Percentiles rank a stretch among this genome's conserved stretches.
Conservation (phyloP, 495 filamentous ascomycete species). For the Aspergillus incahuasiensis region DNA sequence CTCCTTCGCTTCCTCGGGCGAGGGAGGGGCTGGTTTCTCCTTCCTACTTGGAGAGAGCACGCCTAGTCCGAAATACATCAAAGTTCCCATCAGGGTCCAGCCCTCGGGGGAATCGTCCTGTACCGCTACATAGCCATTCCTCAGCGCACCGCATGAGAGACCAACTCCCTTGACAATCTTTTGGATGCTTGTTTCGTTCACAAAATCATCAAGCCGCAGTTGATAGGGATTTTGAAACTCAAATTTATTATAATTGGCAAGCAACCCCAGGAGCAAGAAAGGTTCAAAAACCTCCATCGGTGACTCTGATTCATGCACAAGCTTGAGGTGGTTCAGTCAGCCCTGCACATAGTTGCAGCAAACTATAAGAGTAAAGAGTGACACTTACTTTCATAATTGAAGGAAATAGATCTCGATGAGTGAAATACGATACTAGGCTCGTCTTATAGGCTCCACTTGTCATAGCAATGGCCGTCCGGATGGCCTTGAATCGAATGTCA, state of each 20-base stretch:
- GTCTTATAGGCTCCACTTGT: constrained; percentile 93
- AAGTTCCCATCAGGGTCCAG: constrained; percentile 75
- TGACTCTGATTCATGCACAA: constrained; percentile 75
- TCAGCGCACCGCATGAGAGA: constrained; percentile 55
- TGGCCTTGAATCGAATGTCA: constrained; percentile 70
- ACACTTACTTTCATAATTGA: constrained; percentile 81
- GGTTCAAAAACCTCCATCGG: constrained; percentile 61
- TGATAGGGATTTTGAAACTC: constrained; percentile 98
- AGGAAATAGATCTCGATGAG: constrained; percentile 89
- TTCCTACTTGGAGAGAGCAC: constrained; percentile 65
- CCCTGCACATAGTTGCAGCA: background rate
- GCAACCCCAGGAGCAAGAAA: constrained; percentile 77
- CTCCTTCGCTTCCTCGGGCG: constrained; percentile 69
- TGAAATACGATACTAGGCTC: constrained; percentile 89
- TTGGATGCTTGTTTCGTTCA: constrained; percentile 82
- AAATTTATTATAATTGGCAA: constrained; percentile 99
- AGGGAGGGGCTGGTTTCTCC: constrained; percentile 46
- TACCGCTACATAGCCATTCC: constrained; percentile 79
- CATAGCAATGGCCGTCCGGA: constrained; percentile 75
- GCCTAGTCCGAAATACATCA: constrained; percentile 81
- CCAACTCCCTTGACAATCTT: constrained; percentile 76
- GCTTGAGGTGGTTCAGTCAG: constrained; percentile 42
- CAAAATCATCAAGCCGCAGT: constrained; percentile 92
- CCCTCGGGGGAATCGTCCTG: constrained; percentile 89
- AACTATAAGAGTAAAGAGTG: background rate